Base-by-base conservation (phyloP, 169 alveolate genomes). In the Plasmodium reichenowi region DNA sequence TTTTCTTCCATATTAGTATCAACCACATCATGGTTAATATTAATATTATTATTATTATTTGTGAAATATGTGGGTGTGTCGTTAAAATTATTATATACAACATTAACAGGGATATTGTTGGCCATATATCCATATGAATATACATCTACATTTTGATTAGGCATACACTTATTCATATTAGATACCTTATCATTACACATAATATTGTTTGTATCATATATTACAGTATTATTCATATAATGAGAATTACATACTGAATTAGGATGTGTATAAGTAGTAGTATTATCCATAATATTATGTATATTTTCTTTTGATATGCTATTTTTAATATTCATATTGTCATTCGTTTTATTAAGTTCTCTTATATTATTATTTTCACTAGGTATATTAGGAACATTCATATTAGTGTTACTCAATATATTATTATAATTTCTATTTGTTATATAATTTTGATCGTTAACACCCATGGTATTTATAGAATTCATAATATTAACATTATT, bases 191-290 rank as follows among this genome's bases (percentile, higher is more conserved):
- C 88, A 74, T 60, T 74, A 74, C 24, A 59, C 22, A 74, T 43
- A 8, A 8, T 47, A 7, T 66, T 29, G 15, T 64, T 67, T 17
- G 50, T 15, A 2, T 74, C 74, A 26, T 74, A 74, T 32, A 74
- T 45, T 45, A 74, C 38, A n/a, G 43, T 50, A 74, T 74, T 74
- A 50, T 47, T 74, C 66, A 74, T 50, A 50, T 60, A 74, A 12
- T 45, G 60, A 2, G 17, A 59, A 7, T n/a, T 67, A 74, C 17
- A 20, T 43, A 45, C 4, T 2, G 45, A 3, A 66, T 74, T 54
- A 45, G 13, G 7, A 59, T 38, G 43, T 0, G 22, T 38, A 13
- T 66, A 56, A 29, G 15, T 47, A 60, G 58, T 74, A 48, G 20
- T 45, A 60, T 15, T 59, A 50, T 74, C 43, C 12, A 60, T n/a